Evolutionary conservation across 2,329 filamentous ascomycete genomes (phyloP), one percentile per base, ranked within the genome.

Genomic region (Fusarium lateritium): DNA sequence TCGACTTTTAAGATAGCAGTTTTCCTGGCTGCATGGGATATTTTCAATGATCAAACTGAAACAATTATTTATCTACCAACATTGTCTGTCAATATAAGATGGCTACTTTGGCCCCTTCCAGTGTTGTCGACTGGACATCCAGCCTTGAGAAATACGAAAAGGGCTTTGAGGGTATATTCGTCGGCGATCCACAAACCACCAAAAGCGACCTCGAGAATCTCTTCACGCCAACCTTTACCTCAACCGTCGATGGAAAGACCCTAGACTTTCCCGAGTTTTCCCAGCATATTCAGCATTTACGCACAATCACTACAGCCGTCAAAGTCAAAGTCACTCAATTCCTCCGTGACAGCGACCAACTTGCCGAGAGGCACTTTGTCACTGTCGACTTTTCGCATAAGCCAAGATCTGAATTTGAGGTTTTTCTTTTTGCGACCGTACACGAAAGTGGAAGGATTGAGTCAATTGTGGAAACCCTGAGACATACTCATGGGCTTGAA

Each of bases 311-410:
- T 4, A 45, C 38, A 7, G 24, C 17, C 8, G 22, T 61, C 19
- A 61, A 50, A 38, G 36, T 58, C 14, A 21, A 61, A 7, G 38
- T 57, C 5, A 50, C 44, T 3, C 57, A 39, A 8, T 61, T 58
- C 3, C 44, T 58, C 1, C 57, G 57, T 1, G 17, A 58, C 17
- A 36, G 55, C 0, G 24, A 61, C 1, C 40, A 62, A 26, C 33
- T 62, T 6, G 58, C 58, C 2, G 54, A 62, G 5, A 19, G 33
- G 8, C 58, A 62, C 15, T 34, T 59, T 11, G 40, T 45, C 11
- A 44, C 24, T 1, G 54, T 43, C 4, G 45, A 62, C 2, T 59
- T 59, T 6, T 44, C 45, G 2, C 42, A 59, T 11, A 59, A 59
- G 14, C 45, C 45, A 7, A 33, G 26, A 7, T 50, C 45, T 4